These are phyloP conservation scores for Saccharomycopsis selenospora DNA, from an alignment of 805 yeast species.

Conservation along the genomic window DNA sequence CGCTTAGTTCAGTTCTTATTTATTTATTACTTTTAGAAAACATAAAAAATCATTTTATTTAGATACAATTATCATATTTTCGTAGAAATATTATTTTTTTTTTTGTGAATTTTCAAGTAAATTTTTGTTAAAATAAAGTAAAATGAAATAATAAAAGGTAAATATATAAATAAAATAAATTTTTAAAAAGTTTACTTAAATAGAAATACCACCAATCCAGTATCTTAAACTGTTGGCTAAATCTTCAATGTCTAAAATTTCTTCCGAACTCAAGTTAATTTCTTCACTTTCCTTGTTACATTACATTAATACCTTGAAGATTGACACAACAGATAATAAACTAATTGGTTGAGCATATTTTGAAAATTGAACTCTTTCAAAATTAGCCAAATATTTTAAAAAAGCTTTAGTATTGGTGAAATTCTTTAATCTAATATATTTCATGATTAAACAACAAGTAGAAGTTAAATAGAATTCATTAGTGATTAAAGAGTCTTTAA, in stretches of 20 bases:
- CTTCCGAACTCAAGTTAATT: constrained; percentile 17
- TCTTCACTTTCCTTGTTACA: constrained; percentile 3
- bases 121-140: too few species aligned
- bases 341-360: constrained; percentile 7
- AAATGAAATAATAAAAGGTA: too few species aligned
- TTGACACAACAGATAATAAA: constrained; percentile 14
- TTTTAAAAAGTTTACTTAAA: too few species aligned
- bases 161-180: too few species aligned
- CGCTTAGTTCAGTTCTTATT: too few species aligned
- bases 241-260: constrained; percentile 25
- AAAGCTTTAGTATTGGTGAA: constrained; percentile 6
- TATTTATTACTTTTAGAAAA: too few species aligned
- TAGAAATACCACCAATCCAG: constrained; percentile 31
- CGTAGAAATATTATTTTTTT: too few species aligned
- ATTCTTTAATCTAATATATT: constrained; percentile 8
- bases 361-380: constrained; percentile 3
- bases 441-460: constrained; percentile 14
- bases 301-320: constrained; percentile 13
- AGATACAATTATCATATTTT: too few species aligned
- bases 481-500: background rate
- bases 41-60: too few species aligned
- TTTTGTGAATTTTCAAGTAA: too few species aligned
- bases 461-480: constrained; percentile 13
- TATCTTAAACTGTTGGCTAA: constrained; percentile 25
- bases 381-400: constrained; percentile 6